phyloP scores from a whole-genome alignment of 129 eudicot species.

The Smallanthus sonchifolius region DNA sequence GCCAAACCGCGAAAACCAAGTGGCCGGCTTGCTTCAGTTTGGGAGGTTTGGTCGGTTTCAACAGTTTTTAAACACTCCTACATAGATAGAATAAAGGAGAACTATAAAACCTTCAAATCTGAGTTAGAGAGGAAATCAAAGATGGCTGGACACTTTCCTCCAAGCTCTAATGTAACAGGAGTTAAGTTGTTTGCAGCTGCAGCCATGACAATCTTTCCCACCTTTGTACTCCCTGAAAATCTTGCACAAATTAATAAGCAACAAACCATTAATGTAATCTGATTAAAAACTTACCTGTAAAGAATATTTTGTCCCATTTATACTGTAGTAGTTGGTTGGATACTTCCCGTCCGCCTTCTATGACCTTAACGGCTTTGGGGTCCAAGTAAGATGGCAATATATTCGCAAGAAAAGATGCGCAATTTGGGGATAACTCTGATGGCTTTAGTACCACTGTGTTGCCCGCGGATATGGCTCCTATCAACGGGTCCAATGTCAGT shows the following conservation, averaged over 20 bases:
- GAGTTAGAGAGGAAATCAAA: slow-evolving; percentile 57
- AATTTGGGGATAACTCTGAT: slow-evolving; percentile 72
- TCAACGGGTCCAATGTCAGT: slow-evolving; percentile 74
- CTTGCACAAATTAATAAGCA: not conserved
- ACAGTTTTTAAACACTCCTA: not conserved
- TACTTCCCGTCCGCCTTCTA: slow-evolving; percentile 74
- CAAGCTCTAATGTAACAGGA: slow-evolving; percentile 87
- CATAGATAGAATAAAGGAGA: not conserved
- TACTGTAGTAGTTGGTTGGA: slow-evolving; percentile 46
- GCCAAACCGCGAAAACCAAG: too few relatives aligned
- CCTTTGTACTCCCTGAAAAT: slow-evolving; percentile 61
- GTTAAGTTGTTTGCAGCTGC: slow-evolving; percentile 89
- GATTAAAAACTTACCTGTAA: slow-evolving; percentile 50
- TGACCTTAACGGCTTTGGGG: slow-evolving; percentile 52
- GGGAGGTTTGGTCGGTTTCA: too few relatives aligned
- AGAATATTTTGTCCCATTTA: slow-evolving; percentile 93
- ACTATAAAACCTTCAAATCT: slow-evolving; percentile 57
- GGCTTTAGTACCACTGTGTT: slow-evolving; percentile 76
- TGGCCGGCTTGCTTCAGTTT: too few relatives aligned
- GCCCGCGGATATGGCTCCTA: slow-evolving; percentile 96
- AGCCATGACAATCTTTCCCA: slow-evolving; percentile 69
- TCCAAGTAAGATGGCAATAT: slow-evolving; percentile 68
- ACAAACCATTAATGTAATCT: not conserved
- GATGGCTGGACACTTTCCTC: slow-evolving; percentile 87
- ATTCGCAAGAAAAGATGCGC: slow-evolving; percentile 66